Evolutionary conservation across 75 land plant species (phyloP).

Genomic region (Cryptomeria japonica): DNA sequence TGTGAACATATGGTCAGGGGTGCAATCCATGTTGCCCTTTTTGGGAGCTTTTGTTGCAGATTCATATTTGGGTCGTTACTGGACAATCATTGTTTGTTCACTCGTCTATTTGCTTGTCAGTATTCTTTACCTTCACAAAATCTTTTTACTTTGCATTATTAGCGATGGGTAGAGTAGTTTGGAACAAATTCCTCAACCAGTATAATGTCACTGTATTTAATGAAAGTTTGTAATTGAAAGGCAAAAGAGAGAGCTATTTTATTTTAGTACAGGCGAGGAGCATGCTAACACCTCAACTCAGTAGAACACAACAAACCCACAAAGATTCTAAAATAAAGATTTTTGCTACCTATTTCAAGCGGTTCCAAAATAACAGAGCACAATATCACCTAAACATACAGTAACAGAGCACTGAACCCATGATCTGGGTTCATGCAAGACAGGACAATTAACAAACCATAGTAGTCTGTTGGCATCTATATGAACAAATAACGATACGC

Average conservation of each 20-base stretch:
- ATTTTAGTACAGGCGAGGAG: neutral
- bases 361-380: too few species aligned
- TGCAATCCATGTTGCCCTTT: constrained; percentile 35
- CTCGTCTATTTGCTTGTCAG: constrained; percentile 38
- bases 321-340: too few species aligned
- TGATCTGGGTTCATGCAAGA: too few species aligned
- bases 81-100: constrained; percentile 37
- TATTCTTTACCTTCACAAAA: neutral
- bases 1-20: constrained; percentile 49
- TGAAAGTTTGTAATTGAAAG: neutral
- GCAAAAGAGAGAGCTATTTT: neutral
- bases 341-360: too few species aligned
- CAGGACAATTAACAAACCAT: neutral
- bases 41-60: constrained; percentile 65
- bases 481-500: neutral
- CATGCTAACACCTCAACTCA: neutral
- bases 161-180: neutral
- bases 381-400: too few species aligned
- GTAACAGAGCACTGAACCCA: too few species aligned
- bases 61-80: constrained; percentile 51
- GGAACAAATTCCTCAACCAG: neutral
- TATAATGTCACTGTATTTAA: neutral
- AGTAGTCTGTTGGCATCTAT: neutral
- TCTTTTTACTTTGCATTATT: neutral
- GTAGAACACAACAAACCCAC: neutral